Evolutionary conservation across 495 filamentous ascomycete species (phyloP).

Genomic region (Penicillium flavigenum): DNA sequence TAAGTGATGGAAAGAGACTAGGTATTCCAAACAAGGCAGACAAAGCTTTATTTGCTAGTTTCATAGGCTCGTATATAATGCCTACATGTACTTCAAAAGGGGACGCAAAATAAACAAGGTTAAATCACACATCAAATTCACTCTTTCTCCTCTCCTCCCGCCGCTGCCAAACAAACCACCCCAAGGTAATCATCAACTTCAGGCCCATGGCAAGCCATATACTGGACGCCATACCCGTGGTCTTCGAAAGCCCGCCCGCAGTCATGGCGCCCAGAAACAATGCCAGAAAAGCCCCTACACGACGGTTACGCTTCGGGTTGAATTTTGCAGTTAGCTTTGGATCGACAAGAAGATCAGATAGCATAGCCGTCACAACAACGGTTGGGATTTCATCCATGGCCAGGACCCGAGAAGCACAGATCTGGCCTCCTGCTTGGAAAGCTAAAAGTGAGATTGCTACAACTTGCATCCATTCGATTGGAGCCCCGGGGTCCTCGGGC

Average conservation of each 20-base stretch:
- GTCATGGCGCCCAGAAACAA: slow-evolving; percentile 43
- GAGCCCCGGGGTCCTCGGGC: slow-evolving; percentile 36
- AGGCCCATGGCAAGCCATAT: slow-evolving; percentile 42
- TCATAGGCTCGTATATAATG: not conserved
- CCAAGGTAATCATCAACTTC: slow-evolving; percentile 33
- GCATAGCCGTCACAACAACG: slow-evolving; percentile 64
- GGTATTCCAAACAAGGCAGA: not conserved
- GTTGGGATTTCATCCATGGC: slow-evolving; percentile 68
- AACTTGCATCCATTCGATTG: slow-evolving; percentile 39
- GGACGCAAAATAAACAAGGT: not conserved
- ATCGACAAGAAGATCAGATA: slow-evolving; percentile 57
- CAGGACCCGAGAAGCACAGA: slow-evolving; percentile 57
- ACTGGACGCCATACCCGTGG: slow-evolving; percentile 31
- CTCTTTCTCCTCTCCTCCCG: slow-evolving; percentile 16
- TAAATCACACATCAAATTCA: slow-evolving; percentile 12
- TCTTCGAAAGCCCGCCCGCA: slow-evolving; percentile 36
- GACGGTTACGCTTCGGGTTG: slow-evolving; percentile 36
- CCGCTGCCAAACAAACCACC: slow-evolving; percentile 35
- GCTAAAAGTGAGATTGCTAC: slow-evolving; percentile 57
- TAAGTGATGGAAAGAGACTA: not conserved
- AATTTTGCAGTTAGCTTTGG: slow-evolving; percentile 24
- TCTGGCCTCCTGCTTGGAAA: slow-evolving; percentile 70
- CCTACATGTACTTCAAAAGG: not conserved
- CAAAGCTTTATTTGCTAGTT: not conserved
- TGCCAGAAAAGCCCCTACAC: slow-evolving; percentile 34